phyloP scores from a whole-genome alignment of 2,329 filamentous ascomycete genomes.

The Trichoderma atrobrunneum region DNA sequence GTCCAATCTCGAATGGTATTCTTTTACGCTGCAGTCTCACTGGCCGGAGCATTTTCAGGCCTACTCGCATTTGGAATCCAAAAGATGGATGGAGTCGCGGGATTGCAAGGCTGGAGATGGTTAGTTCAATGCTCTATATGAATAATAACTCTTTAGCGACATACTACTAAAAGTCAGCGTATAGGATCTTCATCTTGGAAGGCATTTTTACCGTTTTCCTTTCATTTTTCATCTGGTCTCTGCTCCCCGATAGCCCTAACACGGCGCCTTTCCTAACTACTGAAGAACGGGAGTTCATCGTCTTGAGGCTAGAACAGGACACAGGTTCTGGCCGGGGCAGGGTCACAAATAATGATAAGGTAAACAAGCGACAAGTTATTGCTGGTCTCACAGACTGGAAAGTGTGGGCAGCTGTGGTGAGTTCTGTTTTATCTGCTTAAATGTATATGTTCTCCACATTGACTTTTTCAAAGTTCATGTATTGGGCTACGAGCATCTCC shows the following conservation, averaged over 20 bases:
- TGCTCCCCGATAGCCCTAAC: constrained; percentile 71
- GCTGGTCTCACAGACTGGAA: not conserved
- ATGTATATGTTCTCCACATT: not conserved
- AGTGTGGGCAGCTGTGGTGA: not conserved
- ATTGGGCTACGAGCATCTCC: not conserved
- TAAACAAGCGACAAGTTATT: not conserved
- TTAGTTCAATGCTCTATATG: not conserved
- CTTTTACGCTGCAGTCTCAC: constrained; percentile 79
- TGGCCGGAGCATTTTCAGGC: not conserved
- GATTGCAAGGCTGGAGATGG: not conserved
- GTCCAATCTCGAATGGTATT: constrained; percentile 89
- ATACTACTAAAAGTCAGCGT: not conserved
- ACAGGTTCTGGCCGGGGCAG: not conserved
- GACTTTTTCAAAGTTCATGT: not conserved
- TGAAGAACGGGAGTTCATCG: not conserved
- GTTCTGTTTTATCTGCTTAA: not conserved
- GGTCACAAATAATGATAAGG: not conserved
- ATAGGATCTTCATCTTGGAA: constrained; percentile 70
- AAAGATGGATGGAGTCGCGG: not conserved
- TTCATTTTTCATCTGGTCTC: constrained; percentile 62
- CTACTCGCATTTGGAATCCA: not conserved
- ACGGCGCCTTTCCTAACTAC: not conserved
- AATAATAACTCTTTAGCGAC: not conserved
- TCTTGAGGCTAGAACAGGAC: not conserved
- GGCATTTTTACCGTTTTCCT: constrained; percentile 62